Percentiles rank a stretch among this genome's conserved stretches.
Conservation (phyloP, 805 yeast species). For the Monosporozyma yasuniensis region DNA sequence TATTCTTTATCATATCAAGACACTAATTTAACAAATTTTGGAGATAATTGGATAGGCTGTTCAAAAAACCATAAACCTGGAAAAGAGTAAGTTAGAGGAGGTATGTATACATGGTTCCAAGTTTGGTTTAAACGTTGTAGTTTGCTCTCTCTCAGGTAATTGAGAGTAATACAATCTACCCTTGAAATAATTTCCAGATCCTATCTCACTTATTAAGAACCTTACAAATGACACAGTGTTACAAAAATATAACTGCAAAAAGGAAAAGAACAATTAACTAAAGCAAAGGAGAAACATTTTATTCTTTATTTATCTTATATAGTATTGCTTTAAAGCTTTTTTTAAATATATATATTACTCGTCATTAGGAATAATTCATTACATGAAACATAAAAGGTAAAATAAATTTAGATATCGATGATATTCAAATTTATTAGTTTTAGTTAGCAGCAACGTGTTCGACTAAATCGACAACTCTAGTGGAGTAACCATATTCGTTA, state of each 20-base stretch:
- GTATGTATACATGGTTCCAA: too few species aligned
- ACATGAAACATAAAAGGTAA: not conserved
- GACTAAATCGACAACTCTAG: slow-evolving; percentile 65
- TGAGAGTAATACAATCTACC: too few species aligned
- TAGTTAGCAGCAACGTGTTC: slow-evolving; percentile 42
- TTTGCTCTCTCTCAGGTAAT: too few species aligned
- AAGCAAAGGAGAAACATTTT: not conserved
- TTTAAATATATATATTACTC: not conserved
- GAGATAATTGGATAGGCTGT: slow-evolving; percentile 59
- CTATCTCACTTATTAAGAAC: too few species aligned
- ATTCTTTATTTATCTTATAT: not conserved
- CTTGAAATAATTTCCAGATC: too few species aligned
- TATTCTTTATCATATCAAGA: slow-evolving; percentile 68
- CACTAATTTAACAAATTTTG: slow-evolving; percentile 59
- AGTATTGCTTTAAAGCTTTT: not conserved
- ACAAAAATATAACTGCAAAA: too few species aligned
- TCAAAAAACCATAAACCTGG: too few species aligned
- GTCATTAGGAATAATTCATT: not conserved
- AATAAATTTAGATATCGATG: not conserved
- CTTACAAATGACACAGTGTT: too few species aligned
- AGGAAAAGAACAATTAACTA: not conserved
- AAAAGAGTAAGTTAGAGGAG: too few species aligned
- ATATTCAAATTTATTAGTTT: not conserved
- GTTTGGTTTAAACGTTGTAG: too few species aligned
- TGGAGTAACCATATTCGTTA: slow-evolving; percentile 67